Evolutionary conservation across 305 asterid species (phyloP).

Genomic region (Petunia hybrid): DNA sequence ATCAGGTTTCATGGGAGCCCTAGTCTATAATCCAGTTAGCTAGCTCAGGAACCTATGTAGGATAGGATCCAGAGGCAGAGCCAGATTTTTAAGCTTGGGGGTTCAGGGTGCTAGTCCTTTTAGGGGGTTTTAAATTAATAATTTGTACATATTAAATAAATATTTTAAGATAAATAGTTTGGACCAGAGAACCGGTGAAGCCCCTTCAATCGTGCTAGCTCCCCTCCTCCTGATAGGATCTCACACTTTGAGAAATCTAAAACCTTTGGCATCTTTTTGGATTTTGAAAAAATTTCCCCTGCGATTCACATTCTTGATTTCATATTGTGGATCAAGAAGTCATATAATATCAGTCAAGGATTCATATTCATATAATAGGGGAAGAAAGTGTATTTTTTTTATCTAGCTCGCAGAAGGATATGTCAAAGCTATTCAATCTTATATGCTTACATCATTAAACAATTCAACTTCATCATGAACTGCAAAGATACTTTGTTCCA

Average conservation of each 20-base stretch:
- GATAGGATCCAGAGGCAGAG: background rate
- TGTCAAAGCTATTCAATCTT: background rate
- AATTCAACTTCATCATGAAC: background rate
- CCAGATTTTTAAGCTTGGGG: no score
- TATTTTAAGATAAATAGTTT: no score
- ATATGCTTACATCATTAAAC: background rate
- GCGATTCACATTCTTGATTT: constrained; percentile 9
- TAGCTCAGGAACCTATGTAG: constrained; percentile 3
- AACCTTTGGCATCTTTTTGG: background rate
- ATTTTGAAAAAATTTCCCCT: background rate
- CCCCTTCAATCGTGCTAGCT: no score
- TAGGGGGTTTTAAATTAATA: no score
- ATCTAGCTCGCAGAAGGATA: background rate
- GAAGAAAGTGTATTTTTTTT: background rate
- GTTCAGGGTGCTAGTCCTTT: no score
- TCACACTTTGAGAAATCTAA: background rate
- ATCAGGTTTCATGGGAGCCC: background rate
- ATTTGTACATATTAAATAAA: no score
- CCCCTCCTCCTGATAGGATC: background rate
- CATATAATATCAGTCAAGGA: background rate
- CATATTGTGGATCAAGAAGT: background rate
- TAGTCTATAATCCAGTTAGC: background rate
- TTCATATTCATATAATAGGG: background rate
- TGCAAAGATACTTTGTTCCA: background rate
- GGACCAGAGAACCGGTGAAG: no score